Conservation (phyloP, 371 early-diverging fungal species). For the Mortierella sp. region DNA sequence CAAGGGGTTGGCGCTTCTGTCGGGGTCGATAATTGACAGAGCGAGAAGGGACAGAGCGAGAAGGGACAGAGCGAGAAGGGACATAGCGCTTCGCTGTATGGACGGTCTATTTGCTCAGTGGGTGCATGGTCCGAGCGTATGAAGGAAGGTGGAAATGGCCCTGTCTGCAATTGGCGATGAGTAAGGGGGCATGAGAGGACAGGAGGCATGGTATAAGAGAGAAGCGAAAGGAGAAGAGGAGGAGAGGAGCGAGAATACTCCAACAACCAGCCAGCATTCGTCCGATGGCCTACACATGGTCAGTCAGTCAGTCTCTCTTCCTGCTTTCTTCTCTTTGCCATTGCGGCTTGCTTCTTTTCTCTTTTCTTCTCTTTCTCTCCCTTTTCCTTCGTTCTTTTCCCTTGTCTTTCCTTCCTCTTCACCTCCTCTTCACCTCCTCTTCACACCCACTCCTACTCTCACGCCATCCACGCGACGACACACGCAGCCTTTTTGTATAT, state of each 20-base stretch:
- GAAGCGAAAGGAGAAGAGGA: not conserved
- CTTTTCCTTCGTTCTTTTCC: not conserved
- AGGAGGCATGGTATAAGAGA: not conserved
- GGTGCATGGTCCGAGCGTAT: conserved; percentile 8
- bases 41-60: too few relatives aligned
- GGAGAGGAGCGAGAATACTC: not conserved
- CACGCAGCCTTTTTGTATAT: not conserved
- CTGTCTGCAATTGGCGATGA: not conserved
- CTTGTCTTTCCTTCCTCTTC: not conserved
- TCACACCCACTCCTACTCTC: not conserved
- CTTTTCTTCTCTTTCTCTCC: not conserved
- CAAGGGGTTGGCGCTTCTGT: not conserved
- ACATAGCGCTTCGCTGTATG: not conserved
- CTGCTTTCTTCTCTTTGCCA: conserved; percentile 9
- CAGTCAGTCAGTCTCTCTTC: not conserved
- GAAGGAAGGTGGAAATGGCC: not conserved
- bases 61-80: not conserved
- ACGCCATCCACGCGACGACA: not conserved
- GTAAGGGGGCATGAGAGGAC: not conserved
- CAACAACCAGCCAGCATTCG: not conserved
- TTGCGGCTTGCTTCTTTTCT: not conserved
- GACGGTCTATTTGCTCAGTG: not conserved
- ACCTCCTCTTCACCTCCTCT: not conserved
- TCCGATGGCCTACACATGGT: conserved; percentile 6
- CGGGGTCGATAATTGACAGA: not conserved